phyloP scores from a whole-genome alignment of 2,329 filamentous ascomycete species.

The Aspergillus aculeatus region DNA sequence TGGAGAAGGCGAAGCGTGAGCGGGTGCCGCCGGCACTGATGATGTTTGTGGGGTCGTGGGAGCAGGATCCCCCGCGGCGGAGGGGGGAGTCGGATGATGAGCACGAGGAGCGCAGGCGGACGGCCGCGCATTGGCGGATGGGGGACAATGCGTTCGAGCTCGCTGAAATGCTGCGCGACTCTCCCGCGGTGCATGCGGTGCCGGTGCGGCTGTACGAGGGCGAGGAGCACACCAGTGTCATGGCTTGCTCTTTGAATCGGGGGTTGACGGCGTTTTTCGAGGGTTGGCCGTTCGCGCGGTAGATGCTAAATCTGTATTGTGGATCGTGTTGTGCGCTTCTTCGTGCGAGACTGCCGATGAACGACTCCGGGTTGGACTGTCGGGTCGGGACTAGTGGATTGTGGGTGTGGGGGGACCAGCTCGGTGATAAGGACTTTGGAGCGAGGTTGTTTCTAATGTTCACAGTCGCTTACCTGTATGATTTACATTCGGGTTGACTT shows the following conservation, averaged over 20 bases:
- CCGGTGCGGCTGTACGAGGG: slow-evolving; percentile 22
- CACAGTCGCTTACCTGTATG: no score
- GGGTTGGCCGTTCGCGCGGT: slow-evolving; percentile 10
- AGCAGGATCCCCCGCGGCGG: slow-evolving; percentile 31
- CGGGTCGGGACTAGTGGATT: no score
- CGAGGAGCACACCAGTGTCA: slow-evolving; percentile 35
- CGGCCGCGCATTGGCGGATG: slow-evolving; percentile 24
- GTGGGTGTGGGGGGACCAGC: no score
- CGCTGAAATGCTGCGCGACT: slow-evolving; percentile 15
- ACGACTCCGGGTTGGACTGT: no score
- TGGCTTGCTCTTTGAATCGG: slow-evolving; percentile 22
- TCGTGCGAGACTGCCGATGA: no score
- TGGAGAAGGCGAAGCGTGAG: slow-evolving; percentile 15
- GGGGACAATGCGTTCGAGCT: slow-evolving; percentile 23
- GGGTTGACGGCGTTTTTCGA: slow-evolving; percentile 25
- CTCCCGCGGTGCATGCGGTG: slow-evolving; percentile 17
- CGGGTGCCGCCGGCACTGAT: slow-evolving; percentile 24
- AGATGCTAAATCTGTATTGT: no score
- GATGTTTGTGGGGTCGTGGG: slow-evolving; percentile 31
- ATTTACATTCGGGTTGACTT: no score
- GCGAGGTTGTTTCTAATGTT: no score
- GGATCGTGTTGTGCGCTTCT: no score
- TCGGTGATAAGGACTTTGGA: no score
- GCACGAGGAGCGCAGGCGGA: slow-evolving; percentile 27
- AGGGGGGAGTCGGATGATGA: slow-evolving; percentile 33